Conservation (phyloP, 768 basidiomycete genomes). For the Suillus americanus region DNA sequence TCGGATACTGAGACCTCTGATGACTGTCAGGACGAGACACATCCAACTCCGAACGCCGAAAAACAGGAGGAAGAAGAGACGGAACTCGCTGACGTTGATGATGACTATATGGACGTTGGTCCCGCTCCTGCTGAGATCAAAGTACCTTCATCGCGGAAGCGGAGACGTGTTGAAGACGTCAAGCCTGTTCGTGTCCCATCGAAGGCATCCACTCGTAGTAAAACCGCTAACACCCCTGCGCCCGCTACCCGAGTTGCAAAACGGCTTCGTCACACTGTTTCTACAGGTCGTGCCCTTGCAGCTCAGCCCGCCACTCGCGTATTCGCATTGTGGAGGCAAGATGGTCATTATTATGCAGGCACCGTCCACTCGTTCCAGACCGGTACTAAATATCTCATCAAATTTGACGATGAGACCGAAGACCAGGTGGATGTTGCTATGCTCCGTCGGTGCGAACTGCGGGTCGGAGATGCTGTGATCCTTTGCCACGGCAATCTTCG, state of each 20-base stretch:
- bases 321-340: constrained; percentile 67
- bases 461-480: constrained; percentile 57
- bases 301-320: constrained; percentile 49
- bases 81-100: constrained; percentile 45
- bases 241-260: constrained; percentile 36
- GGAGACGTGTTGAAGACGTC: constrained; percentile 39
- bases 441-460: constrained; percentile 52
- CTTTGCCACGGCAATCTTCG: constrained; percentile 28
- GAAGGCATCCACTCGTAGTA: constrained; percentile 28
- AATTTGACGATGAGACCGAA: constrained; percentile 66
- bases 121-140: constrained; percentile 28
- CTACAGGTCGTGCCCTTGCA: constrained; percentile 19
- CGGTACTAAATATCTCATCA: constrained; percentile 42
- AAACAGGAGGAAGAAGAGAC: constrained; percentile 40
- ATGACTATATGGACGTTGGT: constrained; percentile 36
- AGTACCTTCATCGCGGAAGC: constrained; percentile 35
- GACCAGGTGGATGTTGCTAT: constrained; percentile 47
- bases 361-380: constrained; percentile 40
- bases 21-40: not conserved
- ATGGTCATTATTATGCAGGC: constrained; percentile 63
- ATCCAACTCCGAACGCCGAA: constrained; percentile 16
- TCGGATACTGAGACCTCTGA: constrained; percentile 28
- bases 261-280: constrained; percentile 39
- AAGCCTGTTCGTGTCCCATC: constrained; percentile 22
- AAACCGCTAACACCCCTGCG: constrained; percentile 26